Base-by-base conservation (phyloP, 2,329 filamentous ascomycete genomes). In the Kalmusia sp. region DNA sequence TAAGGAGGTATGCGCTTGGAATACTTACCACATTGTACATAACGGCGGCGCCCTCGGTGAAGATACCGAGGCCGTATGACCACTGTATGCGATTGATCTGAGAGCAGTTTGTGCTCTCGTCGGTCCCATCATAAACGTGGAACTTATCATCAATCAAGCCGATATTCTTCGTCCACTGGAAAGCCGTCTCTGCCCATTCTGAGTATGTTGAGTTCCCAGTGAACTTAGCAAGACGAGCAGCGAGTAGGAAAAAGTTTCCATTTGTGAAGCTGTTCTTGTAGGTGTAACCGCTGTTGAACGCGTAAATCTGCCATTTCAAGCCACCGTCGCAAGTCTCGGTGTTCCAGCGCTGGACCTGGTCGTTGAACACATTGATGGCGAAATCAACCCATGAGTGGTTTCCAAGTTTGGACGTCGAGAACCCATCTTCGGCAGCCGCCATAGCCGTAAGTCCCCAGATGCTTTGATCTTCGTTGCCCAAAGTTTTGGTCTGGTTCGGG, bases 201-300 rank as follows among this genome's bases (percentile, higher is more conserved):
- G 56, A 40, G 43, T 73, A 73, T 1, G 69, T 72, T 3, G 79
- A 68, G 64, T 90, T 87, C 6, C 84, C 84, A 0, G 87, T 90
- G 44, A 84, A 84, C 33, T 87, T 82, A 3, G 87, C 88, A 12
- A 93, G 80, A 8, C 90, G 86, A 0, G 91, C 88, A 3, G 89
- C 86, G 22, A 96, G 80, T 68, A 93, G 87, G 74, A 96, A 92
- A 71, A 96, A 86, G 11, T 86, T 86, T 27, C 89, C 89, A 68
- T 92, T 93, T 52, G 86, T 86, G 58, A 90, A 81, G 9, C 84
- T 82, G 75, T 92, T 91, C 74, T 92, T 93, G 81, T 95, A 93
- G 62, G 84, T 80, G 67, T 91, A 87, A 11, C 91, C 91, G 54
- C 85, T 86, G 68, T 95, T 92, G 63, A 82, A 84, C 1, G 81